Evolutionary conservation across 352 stramenopile genomes (phyloP).

Genomic region (Phytophthora europaea): DNA sequence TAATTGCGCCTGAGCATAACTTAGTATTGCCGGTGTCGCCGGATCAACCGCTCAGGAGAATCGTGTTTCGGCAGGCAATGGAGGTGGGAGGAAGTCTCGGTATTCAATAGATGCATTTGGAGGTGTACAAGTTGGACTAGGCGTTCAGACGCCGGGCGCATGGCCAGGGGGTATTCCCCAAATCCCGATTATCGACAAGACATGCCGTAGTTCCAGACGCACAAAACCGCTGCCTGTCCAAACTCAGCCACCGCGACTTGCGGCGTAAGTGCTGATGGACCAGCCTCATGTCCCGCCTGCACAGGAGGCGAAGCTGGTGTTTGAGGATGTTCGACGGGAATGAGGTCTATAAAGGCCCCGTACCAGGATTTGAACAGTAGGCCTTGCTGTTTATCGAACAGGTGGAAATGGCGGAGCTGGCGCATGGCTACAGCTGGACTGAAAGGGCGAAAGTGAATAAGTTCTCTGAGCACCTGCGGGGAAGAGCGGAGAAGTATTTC

Average conservation of each 20-base stretch:
- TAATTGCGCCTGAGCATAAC: no score
- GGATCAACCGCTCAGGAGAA: slow-evolving; percentile 1
- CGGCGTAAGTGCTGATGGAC: neutral
- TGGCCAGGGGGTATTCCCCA: neutral
- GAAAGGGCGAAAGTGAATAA: no score
- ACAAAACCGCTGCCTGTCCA: neutral
- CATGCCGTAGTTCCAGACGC: neutral
- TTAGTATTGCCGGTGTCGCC: neutral
- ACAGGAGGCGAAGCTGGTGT: neutral
- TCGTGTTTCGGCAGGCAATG: slow-evolving; percentile 5
- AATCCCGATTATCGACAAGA: neutral
- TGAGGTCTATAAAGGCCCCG: no score
- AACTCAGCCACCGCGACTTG: neutral
- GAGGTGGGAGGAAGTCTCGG: slow-evolving; percentile 5
- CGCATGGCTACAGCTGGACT: no score
- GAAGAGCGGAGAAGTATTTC: no score
- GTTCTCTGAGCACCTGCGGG: no score
- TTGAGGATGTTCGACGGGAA: no score
- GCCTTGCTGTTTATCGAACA: no score
- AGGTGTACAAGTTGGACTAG: neutral
- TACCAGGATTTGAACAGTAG: no score
- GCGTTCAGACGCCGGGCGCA: slow-evolving; percentile 5
- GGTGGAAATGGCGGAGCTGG: no score
- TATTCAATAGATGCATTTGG: neutral
- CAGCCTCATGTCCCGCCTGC: neutral